A percentile compares a stretch with the other conserved stretches of the same genome.
These are phyloP conservation scores for Pichia sp. DNA, from an alignment of 1,139 yeast genomes.

Conservation along the genomic window DNA sequence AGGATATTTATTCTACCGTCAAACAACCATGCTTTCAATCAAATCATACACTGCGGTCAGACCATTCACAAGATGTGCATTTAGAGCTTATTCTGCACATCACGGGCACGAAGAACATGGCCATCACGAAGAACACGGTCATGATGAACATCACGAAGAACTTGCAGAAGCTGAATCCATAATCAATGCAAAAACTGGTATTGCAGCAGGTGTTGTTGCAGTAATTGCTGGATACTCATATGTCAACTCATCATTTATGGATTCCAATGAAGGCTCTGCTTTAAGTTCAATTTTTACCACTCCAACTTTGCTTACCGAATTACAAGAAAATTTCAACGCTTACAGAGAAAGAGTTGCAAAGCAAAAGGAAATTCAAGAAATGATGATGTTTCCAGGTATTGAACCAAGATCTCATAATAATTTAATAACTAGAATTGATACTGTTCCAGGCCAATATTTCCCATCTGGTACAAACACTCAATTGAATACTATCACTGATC, in stretches of 20 bases:
- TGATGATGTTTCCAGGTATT: slow-evolving; percentile 19
- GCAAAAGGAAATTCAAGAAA: slow-evolving; percentile 19
- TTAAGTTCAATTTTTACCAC: slow-evolving; percentile 17
- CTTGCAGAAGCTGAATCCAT: slow-evolving; percentile 26
- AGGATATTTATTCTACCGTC: too few species aligned
- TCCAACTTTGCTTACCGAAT: slow-evolving; percentile 16
- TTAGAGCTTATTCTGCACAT: slow-evolving; percentile 16
- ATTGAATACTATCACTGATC: slow-evolving; percentile 24
- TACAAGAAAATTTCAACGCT: slow-evolving; percentile 19
- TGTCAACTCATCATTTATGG: slow-evolving; percentile 21
- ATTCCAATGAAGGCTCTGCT: slow-evolving; percentile 24
- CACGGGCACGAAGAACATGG: slow-evolving; percentile 12
- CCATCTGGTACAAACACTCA: slow-evolving; percentile 24
- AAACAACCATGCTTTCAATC: slow-evolving; percentile 8
- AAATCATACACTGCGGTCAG: slow-evolving; percentile 1
- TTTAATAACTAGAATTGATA: slow-evolving; percentile 22
- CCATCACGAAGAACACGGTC: slow-evolving; percentile 14
- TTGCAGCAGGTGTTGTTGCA: slow-evolving; percentile 17
- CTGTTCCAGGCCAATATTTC: slow-evolving; percentile 28
- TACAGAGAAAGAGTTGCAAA: slow-evolving; percentile 25
- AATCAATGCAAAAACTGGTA: slow-evolving; percentile 23
- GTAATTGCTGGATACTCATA: slow-evolving; percentile 18
- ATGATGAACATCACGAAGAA: slow-evolving; percentile 20
- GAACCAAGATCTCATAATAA: slow-evolving; percentile 18
- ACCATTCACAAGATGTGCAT: not conserved